Evolutionary conservation across 2,329 filamentous ascomycete species (phyloP), one percentile per base, ranked within the genome.

Genomic region (Calonectria fujianensis): DNA sequence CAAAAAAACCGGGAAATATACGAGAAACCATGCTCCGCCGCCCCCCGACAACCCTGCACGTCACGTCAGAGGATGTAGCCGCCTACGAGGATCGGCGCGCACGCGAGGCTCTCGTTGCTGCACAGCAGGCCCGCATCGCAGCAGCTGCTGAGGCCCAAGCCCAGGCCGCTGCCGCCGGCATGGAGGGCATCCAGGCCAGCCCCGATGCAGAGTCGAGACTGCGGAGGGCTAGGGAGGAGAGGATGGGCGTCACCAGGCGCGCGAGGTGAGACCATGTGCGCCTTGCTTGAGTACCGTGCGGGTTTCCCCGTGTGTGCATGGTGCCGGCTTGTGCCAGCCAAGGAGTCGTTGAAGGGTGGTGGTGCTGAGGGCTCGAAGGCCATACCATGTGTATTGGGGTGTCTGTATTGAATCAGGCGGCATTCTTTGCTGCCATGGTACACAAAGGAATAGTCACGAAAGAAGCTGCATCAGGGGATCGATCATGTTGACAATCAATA

Each of bases 61-160:
- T 95, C 77, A 95, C 93, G 3, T 88, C 91, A 63, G 92, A 94
- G 81, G 94, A 95, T 83, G 88, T 95, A 50, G 92, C 93, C 50
- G 87, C 90, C 69, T 95, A 94, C 85, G 93, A 95, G 81, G 92
- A 93, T 82, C 88, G 89, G 35, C 90, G 92, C 75, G 86, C 86
- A 31, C 84, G 84, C 69, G 84, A 88, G 75, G 85, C 85, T 39
- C 82, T 83, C 20, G 81, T 80, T 29, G 82, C 81, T 13, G 81
- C 82, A 24, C 84, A 85, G 65, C 79, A 82, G 51, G 83, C 82
- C 13, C 75, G 77, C 18, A 77, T 81, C 32, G 81, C 80, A 4
- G 80, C 79, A 3, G 78, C 78, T 16, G 78, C 77, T 35, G 77
- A 77, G 65, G 78, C 76, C 65, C 72, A 79, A 71, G 61, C 76